phyloP scores from a whole-genome alignment of 768 basidiomycete genomes.

The Trametes gibbosa region DNA sequence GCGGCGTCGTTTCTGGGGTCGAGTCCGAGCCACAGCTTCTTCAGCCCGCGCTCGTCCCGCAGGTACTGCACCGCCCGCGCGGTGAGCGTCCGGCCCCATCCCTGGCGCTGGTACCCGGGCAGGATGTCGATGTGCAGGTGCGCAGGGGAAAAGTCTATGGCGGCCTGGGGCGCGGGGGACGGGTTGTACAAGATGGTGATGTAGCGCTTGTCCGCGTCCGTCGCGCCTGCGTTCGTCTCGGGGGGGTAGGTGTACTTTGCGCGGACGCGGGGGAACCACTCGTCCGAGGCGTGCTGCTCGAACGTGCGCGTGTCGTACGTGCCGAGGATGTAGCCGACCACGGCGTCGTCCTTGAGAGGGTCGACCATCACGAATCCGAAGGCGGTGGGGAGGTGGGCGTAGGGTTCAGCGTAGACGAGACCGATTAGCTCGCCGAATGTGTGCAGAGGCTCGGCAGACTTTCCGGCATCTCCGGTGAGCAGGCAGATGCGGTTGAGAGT shows the following conservation, averaged over 20 bases:
- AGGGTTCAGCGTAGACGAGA: slow-evolving; percentile 72
- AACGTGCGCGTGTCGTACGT: slow-evolving; percentile 65
- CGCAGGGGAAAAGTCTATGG: slow-evolving; percentile 63
- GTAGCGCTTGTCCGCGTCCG: slow-evolving; percentile 40
- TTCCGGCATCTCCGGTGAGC: slow-evolving; percentile 69
- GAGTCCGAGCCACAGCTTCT: slow-evolving; percentile 66
- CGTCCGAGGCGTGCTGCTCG: slow-evolving; percentile 49
- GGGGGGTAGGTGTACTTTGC: slow-evolving; percentile 45
- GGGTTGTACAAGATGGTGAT: slow-evolving; percentile 36
- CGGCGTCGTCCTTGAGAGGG: slow-evolving; percentile 30
- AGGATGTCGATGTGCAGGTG: slow-evolving; percentile 77
- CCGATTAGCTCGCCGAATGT: slow-evolving; percentile 64
- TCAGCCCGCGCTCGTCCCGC: slow-evolving; percentile 38
- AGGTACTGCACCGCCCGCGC: slow-evolving; percentile 52
- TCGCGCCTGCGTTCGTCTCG: slow-evolving; percentile 17
- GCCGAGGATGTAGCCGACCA: slow-evolving; percentile 73
- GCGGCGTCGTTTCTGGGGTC: slow-evolving; percentile 62
- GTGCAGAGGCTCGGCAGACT: slow-evolving; percentile 60
- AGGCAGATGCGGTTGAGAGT: slow-evolving; percentile 72
- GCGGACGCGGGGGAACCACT: slow-evolving; percentile 68
- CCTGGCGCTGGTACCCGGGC: slow-evolving; percentile 60
- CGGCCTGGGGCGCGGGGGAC: slow-evolving; percentile 46
- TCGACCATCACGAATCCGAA: slow-evolving; percentile 73
- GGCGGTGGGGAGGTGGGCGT: slow-evolving; percentile 60
- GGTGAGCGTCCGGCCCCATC: slow-evolving; percentile 70